phyloP scores from a whole-genome alignment of 805 yeast species.

The Kluyveromyces siamensis region DNA sequence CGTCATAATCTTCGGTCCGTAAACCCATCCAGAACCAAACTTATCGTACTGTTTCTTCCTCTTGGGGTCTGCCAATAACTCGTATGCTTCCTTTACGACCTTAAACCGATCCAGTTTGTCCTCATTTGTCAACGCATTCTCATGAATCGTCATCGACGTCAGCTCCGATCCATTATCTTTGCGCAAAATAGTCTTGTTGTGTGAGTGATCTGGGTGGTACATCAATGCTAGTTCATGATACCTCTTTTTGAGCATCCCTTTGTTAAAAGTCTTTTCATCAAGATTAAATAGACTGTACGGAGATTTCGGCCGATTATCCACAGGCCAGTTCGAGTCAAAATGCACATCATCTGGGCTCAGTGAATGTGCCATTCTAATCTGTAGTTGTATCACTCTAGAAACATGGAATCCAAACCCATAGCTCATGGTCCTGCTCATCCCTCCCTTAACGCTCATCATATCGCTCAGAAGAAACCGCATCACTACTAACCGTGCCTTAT shows the following conservation, averaged over 20 bases:
- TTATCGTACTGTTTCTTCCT: conserved; percentile 39
- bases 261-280: background rate
- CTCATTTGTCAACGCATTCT: conserved; percentile 8
- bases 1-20: conserved; percentile 24
- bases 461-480: too few relatives aligned
- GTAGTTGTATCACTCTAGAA: too few relatives aligned
- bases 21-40: conserved; percentile 38
- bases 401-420: too few relatives aligned
- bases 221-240: conserved; percentile 58
- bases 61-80: conserved; percentile 39
- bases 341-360: background rate
- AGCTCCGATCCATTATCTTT: background rate
- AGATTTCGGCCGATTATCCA: conserved; percentile 1
- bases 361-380: too few relatives aligned
- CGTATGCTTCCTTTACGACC: conserved; percentile 48
- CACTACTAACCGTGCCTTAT: too few relatives aligned
- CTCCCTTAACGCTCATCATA: too few relatives aligned
- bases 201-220: conserved; percentile 70
- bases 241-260: conserved; percentile 32
- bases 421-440: too few relatives aligned
- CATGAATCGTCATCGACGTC: conserved; percentile 9
- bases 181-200: conserved; percentile 18
- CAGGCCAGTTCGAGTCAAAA: conserved; percentile 2
- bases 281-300: conserved; percentile 1
- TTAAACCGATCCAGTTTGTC: conserved; percentile 41